Evolutionary conservation across 495 filamentous ascomycete species (phyloP).

Genomic region (Aspergillus nanangensis): DNA sequence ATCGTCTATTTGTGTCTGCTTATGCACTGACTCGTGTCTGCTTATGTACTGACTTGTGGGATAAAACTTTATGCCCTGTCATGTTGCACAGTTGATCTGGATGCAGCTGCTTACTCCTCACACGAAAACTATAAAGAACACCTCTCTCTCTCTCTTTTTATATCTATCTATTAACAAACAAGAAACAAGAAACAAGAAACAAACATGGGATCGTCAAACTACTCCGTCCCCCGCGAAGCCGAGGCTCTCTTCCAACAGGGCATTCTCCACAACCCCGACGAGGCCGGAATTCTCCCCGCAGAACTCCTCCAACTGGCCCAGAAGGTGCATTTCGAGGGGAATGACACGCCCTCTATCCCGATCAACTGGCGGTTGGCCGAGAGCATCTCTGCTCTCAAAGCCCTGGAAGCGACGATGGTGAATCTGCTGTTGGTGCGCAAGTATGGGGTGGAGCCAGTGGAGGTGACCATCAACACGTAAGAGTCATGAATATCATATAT

Average conservation of each 20-base stretch:
- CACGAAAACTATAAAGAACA: too few relatives aligned
- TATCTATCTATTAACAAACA: too few relatives aligned
- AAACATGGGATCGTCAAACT: neutral
- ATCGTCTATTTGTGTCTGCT: too few relatives aligned
- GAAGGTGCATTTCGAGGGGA: slow-evolving; percentile 4
- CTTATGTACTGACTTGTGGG: too few relatives aligned
- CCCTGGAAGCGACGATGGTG: slow-evolving; percentile 51
- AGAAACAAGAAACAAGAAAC: too few relatives aligned
- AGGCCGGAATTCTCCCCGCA: neutral
- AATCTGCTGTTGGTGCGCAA: slow-evolving; percentile 49
- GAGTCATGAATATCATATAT: too few relatives aligned
- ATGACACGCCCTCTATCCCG: slow-evolving; percentile 4
- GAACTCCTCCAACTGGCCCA: neutral
- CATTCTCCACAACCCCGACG: slow-evolving; percentile 10
- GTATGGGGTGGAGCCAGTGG: slow-evolving; percentile 22
- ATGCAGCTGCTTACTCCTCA: too few relatives aligned
- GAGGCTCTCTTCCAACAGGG: slow-evolving; percentile 2
- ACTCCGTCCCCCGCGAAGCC: slow-evolving; percentile 5
- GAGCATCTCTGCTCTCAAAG: slow-evolving; percentile 53
- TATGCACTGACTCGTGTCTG: too few relatives aligned
- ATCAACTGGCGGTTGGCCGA: slow-evolving; percentile 52
- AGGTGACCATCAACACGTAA: slow-evolving; percentile 48
- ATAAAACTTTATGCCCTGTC: too few relatives aligned
- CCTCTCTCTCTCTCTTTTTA: too few relatives aligned
- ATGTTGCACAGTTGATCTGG: too few relatives aligned